Evolutionary conservation across 1,284 basidiomycete genomes (phyloP), one percentile per base, ranked within the genome.

Genomic region (Pyrrhoderma lamaoense): DNA sequence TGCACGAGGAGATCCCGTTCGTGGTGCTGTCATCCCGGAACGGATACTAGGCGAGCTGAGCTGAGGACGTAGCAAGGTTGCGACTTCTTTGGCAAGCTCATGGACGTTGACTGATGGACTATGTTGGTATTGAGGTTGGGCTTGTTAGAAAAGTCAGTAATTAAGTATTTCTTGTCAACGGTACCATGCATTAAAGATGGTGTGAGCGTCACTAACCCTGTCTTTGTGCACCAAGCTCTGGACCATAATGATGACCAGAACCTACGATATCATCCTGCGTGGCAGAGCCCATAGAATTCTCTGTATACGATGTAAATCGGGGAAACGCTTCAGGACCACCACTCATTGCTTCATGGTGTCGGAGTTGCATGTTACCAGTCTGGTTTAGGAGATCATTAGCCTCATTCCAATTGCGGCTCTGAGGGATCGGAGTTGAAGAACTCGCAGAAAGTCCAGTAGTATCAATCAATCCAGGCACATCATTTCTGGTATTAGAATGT

Each of bases 51-150:
- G 16, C 3, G 19, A 21, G 21, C 46, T 36, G 21, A 47, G 22
- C 13, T 47, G 52, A 8, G 52, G 52, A n/a, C 52, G 39, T 16
- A 53, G 34, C 8, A 53, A 39, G 13, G 52, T 37, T 11, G 52
- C 52, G 8, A 53, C 52, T 21, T 53, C 52, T 35, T 53, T 53
- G 13, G 52, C 52, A n/a, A 53, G 27, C 25, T 49, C 52, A 36
- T 53, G 52, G 18, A 49, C 52, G 25, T 43, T 42, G 11, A 42
- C 35, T 34, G 35, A 25, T 11, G 35, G 25, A 16, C 25, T 8
- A 9, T 49, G 48, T n/a, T 36, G 21, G 31, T 47, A 47, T 16
- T 47, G 46, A 21, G 46, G 36, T n/a, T 47, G 46, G 3, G 18
- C 11, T 31, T 5, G 27, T 5, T 31, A 5, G 27, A 11, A n/a